Evolutionary conservation across 2,329 filamentous ascomycete species (phyloP), one percentile per base, ranked within the genome.

Genomic region (Fonsecaea nubica): DNA sequence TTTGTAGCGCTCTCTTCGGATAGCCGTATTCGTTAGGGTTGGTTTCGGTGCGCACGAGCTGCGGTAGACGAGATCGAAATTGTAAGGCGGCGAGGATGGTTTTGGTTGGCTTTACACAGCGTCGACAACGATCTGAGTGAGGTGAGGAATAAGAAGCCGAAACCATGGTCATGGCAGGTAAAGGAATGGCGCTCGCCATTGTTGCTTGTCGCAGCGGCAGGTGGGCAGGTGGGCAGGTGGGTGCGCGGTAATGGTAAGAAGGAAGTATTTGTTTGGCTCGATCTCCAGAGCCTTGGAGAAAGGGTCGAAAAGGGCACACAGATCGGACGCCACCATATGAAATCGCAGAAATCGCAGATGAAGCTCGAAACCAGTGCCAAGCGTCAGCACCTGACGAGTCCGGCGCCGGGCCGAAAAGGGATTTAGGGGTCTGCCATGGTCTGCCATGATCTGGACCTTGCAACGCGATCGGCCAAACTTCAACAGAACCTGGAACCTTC

Each of bases 251-350:
- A 42, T 38, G 55, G 58, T 58, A 42, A n/a, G 36, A 32, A 25
- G n/a, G 48, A 58, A 36, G 55, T 30, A 35, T 64, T 52, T 68
- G 65, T 70, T 65, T 70, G 68, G 65, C 52, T 55, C 68, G 68
- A 70, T 70, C 65, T 57, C 33, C n/a, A 63, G 55, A 64, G 60
- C 68, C 62, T 66, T 63, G 50, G 42, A 62, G 15, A 32, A n/a
- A 54, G 9, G 56, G 25, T 32, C n/a, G 58, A 61, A 66, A 58
- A 58, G 53, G 55, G 62, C 40, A 53, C 59, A 32, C 36, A 65
- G 68, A 70, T 70, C 68, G 68, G 63, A 21, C 62, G 25, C 32
- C 55, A 58, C 36, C 53, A 55, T 53, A 32, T 35, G 40, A 10
- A 59, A 35, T 40, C 40, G 48, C 30, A 21, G 62, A 25, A 59